These are phyloP conservation scores for Zostera marina DNA, from an alignment of 116 monocot species.

Conservation along the genomic window DNA sequence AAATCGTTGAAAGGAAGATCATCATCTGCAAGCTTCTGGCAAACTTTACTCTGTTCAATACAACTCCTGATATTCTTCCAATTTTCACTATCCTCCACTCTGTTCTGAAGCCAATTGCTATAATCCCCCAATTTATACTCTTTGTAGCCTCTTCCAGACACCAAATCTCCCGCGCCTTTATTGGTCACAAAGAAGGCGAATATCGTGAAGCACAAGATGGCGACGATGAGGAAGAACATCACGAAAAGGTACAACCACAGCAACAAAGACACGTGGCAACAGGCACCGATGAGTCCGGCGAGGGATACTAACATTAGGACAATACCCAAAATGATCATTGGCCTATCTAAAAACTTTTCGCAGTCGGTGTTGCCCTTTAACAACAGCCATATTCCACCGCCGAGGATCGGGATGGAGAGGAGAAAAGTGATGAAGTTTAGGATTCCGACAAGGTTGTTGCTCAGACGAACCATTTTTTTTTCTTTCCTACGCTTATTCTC, in stretches of 20 bases:
- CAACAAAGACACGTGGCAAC: conserved; percentile 26
- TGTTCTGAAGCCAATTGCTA: conserved; percentile 23
- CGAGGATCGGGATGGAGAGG: conserved; percentile 39
- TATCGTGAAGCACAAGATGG: conserved; percentile 27
- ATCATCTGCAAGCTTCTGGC: conserved; percentile 9
- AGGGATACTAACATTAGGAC: conserved; percentile 31
- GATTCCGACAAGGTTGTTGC: conserved; percentile 22
- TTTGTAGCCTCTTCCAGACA: conserved; percentile 14
- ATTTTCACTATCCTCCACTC: conserved; percentile 12
- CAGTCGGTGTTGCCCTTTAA: conserved; percentile 21
- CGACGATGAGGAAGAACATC: conserved; percentile 36
- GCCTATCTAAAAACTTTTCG: conserved; percentile 32
- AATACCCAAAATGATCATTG: conserved; percentile 23
- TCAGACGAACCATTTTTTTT: conserved; percentile 19
- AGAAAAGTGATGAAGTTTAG: conserved; percentile 41
- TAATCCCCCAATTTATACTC: conserved; percentile 42
- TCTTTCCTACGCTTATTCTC: background rate
- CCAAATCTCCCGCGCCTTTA: conserved; percentile 24
- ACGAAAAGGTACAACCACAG: conserved; percentile 34
- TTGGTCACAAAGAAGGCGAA: conserved; percentile 45
- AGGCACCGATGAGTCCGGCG: conserved; percentile 36
- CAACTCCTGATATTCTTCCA: conserved; percentile 28
- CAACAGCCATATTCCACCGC: conserved; percentile 26
- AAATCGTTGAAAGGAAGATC: conserved; percentile 5
- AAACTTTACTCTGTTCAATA: conserved; percentile 14